Evolutionary conservation across 768 basidiomycete genomes (phyloP), one percentile per base, ranked within the genome.

Genomic region (Imleria badia): DNA sequence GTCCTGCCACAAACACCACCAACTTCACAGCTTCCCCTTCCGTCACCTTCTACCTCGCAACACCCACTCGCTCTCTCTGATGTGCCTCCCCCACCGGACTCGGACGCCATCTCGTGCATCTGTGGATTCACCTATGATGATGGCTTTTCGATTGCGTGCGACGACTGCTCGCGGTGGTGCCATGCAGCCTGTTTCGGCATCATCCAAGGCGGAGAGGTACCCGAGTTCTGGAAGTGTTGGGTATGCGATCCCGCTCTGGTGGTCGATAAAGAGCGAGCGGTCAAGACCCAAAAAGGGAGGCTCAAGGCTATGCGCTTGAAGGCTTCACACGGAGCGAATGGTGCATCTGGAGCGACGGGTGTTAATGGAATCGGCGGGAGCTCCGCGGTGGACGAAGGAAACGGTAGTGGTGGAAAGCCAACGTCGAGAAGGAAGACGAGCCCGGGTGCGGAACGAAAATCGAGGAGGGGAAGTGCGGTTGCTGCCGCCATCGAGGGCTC

Each of bases 71-170:
- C 60, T 1, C 57, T 56, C 11, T 44, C 60, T 0, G 60, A 62
- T 14, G 50, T 30, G n/a, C 66, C 60, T 42, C 66, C 60, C 20
- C 70, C 69, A 34, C 56, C 72, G 29, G 72, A 64, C 56, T 70
- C 77, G 12, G 82, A 85, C 44, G 73, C 74, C 45, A 83, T 86
- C 49, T 75, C 76, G 43, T 94, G 92, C 67, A 87, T 91, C 55
- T 94, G 91, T 69, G 84, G 83, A 7, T 81, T 81, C 56, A 72
- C 77, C 43, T 78, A 83, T 64, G 92, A 92, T 71, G 91, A 92
- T 67, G 91, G 91, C 20, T 90, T 87, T 68, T 87, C 85, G 11
- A 89, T 94, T 58, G 89, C 87, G 11, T 95, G 93, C 72, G 93
- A 94, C 68, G 67, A 75, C 45, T 95, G 93, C 66, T 80, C 79